These are phyloP conservation scores for Phytophthora multivora DNA, from an alignment of 352 stramenopile species.

Conservation along the genomic window DNA sequence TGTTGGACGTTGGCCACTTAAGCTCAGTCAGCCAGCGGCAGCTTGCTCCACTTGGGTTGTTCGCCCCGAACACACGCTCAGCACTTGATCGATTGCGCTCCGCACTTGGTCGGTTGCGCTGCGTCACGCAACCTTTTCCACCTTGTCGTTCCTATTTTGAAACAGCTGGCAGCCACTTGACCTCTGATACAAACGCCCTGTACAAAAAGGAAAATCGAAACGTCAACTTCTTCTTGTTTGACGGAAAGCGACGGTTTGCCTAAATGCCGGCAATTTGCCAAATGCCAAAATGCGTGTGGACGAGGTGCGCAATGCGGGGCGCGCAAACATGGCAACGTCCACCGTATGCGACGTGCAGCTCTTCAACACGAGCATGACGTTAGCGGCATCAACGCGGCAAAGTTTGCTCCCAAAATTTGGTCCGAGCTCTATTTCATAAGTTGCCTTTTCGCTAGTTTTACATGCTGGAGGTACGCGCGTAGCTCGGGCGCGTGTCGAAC, in stretches of 20 bases:
- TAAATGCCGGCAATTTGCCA: background rate
- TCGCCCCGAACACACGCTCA: background rate
- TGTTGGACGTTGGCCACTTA: background rate
- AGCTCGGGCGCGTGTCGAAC: conserved; percentile 16
- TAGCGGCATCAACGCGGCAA: conserved; percentile 5
- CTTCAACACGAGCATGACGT: background rate
- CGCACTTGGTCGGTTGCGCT: too few relatives aligned
- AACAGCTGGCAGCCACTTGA: conserved; percentile 2
- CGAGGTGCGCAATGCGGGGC: background rate
- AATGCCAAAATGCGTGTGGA: background rate
- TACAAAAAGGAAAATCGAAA: background rate
- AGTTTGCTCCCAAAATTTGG: background rate
- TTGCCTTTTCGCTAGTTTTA: conserved; percentile 21
- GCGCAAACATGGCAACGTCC: conserved; percentile 7
- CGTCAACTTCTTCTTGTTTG: background rate
- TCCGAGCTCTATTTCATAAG: conserved; percentile 4
- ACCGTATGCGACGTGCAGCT: conserved; percentile 18
- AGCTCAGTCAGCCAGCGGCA: background rate
- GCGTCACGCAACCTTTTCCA: conserved; percentile 1
- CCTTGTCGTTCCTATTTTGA: background rate
- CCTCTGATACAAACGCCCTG: background rate
- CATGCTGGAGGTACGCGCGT: conserved; percentile 31
- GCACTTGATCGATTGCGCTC: background rate
- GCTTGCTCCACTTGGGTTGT: background rate
- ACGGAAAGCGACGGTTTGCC: background rate